Conservation (phyloP, 495 filamentous ascomycete genomes). For the Aspergillus nanangensis region DNA sequence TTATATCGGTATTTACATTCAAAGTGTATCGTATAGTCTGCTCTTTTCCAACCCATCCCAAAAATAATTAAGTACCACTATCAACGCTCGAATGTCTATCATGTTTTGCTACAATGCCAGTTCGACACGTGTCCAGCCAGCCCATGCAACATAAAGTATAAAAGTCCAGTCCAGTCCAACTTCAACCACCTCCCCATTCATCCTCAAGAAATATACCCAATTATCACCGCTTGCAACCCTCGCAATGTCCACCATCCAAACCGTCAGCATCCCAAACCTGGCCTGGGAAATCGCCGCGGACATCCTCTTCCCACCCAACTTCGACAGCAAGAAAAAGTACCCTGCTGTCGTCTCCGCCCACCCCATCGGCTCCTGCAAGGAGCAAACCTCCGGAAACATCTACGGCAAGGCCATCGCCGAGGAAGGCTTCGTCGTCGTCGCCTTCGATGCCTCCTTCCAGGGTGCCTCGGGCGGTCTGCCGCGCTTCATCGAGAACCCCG, state of each 20-base stretch:
- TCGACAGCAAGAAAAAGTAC: constrained; percentile 14
- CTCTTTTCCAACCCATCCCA: too few relatives aligned
- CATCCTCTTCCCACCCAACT: constrained; percentile 16
- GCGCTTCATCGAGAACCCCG: constrained; percentile 28
- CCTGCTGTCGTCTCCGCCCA: constrained; percentile 19
- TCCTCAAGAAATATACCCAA: too few relatives aligned
- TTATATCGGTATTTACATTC: too few relatives aligned
- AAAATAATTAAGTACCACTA: too few relatives aligned
- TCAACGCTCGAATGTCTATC: too few relatives aligned
- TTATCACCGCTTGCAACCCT: too few relatives aligned
- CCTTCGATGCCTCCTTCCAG: constrained; percentile 33
- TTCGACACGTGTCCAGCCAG: too few relatives aligned
- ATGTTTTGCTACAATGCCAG: too few relatives aligned
- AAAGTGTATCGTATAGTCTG: too few relatives aligned
- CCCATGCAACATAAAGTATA: too few relatives aligned
- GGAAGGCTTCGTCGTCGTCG: constrained; percentile 27
- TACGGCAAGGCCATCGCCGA: constrained; percentile 26
- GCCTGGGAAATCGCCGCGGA: constrained; percentile 16
- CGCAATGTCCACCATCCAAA: constrained; percentile 13
- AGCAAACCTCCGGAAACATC: constrained; percentile 28
- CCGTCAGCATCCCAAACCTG: constrained; percentile 11
- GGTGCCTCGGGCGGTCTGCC: constrained; percentile 28
- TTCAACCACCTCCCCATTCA: too few relatives aligned
- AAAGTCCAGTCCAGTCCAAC: too few relatives aligned
- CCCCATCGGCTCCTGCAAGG: constrained; percentile 30